Base-by-base conservation (phyloP, 1,284 basidiomycete species). In the Volvariella volvacea region DNA sequence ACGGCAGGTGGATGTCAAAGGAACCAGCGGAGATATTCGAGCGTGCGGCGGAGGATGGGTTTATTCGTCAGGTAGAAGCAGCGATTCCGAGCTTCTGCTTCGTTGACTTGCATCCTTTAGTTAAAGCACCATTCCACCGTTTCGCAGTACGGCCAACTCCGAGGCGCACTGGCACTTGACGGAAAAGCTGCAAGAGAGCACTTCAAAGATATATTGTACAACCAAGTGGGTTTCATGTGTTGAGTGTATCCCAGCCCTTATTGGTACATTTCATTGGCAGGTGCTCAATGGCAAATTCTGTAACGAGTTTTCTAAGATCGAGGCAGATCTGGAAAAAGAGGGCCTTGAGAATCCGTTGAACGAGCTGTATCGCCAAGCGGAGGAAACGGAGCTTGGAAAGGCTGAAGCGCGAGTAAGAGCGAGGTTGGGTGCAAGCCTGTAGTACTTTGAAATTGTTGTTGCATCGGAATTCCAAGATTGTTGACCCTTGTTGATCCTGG, bases 1-100 rank as follows among this genome's bases (percentile, higher is more conserved):
- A 7, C 4, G 15, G 4, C 25, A 81, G 78, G 77, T 80, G 79
- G 79, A 82, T 82, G 78, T 81, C 80, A 22, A 82, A 80, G 53
- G 79, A 82, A 52, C 79, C 80, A 2, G 78, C 80, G n/a, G 80
- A 81, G 51, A 80, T 82, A 38, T 83, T 83, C 56, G 79, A 82
- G 56, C 66, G 77, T 21, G 78, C 80, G 6, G 79, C 79, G 1
- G 79, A 82, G 49, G 78, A 81, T 36, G 80, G 80, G 14, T 80
- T 82, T 57, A 73, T 81, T 43, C 58, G 56, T 19, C 79, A 80
- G 62, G 76, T 70, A 47, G 14, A 12, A 28, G 25, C 25, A 28
- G 12, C 25, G 6, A 6, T n/a, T n/a, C n/a, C n/a, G n/a, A n/a
- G 43, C 43, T 25, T 50, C 45, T 10, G 46, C 14, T 39, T 6